These are phyloP conservation scores for Paramyrothecium sp. DNA, from an alignment of 2,329 filamentous ascomycete genomes.

Conservation along the genomic window DNA sequence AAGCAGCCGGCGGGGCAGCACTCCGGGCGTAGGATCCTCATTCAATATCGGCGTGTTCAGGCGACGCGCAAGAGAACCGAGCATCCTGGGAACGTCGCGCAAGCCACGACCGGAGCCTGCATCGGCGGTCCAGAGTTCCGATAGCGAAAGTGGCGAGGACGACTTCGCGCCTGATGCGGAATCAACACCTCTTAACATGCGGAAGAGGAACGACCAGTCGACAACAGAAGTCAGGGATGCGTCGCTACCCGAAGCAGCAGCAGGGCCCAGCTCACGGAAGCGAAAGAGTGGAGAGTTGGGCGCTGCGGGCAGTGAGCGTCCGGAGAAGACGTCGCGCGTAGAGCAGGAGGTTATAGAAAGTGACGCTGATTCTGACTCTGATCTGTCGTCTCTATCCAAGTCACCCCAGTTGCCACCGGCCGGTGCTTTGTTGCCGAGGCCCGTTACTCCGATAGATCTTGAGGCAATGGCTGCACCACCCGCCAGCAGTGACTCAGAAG, in stretches of 20 bases:
- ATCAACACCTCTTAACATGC: conserved; percentile 58
- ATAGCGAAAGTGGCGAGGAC: conserved; percentile 41
- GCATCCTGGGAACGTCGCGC: conserved; percentile 55
- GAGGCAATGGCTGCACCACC: conserved; percentile 55
- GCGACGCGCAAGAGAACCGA: conserved; percentile 57
- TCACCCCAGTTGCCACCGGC: conserved; percentile 26
- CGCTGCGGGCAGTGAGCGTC: conserved; percentile 34
- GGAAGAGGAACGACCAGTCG: conserved; percentile 37
- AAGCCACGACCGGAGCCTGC: conserved; percentile 35
- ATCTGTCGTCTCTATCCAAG: conserved; percentile 34
- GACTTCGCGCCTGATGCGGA: conserved; percentile 64
- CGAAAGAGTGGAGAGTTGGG: conserved; percentile 51
- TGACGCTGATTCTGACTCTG: conserved; percentile 8
- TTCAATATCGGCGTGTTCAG: conserved; percentile 59
- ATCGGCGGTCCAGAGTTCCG: conserved; percentile 27
- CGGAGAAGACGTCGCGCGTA: conserved; percentile 31
- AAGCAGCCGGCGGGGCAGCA: conserved; percentile 48
- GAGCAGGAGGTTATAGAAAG: conserved; percentile 10
- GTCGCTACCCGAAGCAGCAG: conserved; percentile 19
- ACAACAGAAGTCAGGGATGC: conserved; percentile 12
- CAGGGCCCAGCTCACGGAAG: conserved; percentile 44
- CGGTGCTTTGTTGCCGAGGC: conserved; percentile 20
- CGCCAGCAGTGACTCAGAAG: conserved; percentile 49
- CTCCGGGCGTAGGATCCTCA: conserved; percentile 45
- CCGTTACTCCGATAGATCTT: conserved; percentile 42